Conservation (phyloP, 2,329 filamentous ascomycete genomes). For the Aureobasidium melanogenum region DNA sequence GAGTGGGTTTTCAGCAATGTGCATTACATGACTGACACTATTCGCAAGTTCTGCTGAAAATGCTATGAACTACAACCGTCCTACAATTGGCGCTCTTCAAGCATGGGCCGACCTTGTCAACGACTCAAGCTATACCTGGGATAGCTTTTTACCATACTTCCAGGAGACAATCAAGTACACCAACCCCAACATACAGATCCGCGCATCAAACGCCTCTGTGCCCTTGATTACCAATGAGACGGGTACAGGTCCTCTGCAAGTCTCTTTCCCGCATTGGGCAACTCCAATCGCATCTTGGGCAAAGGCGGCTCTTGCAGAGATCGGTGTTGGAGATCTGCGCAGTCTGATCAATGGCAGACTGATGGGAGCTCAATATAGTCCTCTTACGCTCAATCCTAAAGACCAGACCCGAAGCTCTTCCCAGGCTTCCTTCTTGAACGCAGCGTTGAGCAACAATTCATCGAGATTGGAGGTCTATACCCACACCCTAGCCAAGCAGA, state of each 20-base stretch:
- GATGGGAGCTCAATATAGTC: constrained; percentile 15
- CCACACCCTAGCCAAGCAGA: constrained; percentile 20
- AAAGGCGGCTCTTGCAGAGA: constrained; percentile 18
- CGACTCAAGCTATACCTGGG: constrained; percentile 25
- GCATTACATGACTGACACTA: background rate
- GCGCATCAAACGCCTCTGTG: constrained; percentile 20
- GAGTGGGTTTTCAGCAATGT: background rate
- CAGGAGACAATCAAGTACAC: constrained; percentile 17
- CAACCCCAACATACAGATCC: constrained; percentile 16
- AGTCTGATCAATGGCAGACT: constrained; percentile 15
- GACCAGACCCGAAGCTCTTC: constrained; percentile 19
- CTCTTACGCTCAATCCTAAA: constrained; percentile 19
- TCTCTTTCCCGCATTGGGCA: constrained; percentile 24
- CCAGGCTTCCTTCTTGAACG: constrained; percentile 22
- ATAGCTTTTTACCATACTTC: constrained; percentile 20
- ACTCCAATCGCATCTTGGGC: constrained; percentile 23
- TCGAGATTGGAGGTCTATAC: constrained; percentile 21
- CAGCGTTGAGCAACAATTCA: constrained; percentile 14
- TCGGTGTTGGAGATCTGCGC: constrained; percentile 25
- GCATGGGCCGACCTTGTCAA: constrained; percentile 30
- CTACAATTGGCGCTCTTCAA: constrained; percentile 24
- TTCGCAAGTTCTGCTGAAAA: constrained; percentile 17
- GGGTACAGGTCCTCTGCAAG: constrained; percentile 21
- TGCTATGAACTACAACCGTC: constrained; percentile 22
- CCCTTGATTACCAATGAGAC: constrained; percentile 19